Evolutionary conservation across 345 rosid genomes (phyloP).

Genomic region (Syzygium aromaticum): DNA sequence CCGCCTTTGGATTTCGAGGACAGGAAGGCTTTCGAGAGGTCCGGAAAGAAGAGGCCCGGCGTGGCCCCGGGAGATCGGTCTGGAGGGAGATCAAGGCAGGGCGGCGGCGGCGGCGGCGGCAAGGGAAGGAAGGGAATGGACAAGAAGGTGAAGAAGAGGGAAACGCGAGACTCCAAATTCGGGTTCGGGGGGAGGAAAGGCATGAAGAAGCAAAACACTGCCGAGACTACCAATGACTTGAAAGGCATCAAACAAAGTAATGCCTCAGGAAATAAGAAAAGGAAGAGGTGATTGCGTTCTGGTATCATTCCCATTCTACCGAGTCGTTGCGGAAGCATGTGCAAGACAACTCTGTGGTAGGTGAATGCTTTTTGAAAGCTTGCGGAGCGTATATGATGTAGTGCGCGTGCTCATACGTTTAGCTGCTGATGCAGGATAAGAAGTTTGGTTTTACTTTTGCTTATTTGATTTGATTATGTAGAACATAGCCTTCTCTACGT

Average conservation of each 20-base stretch:
- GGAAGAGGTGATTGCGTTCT: slow-evolving; percentile 3
- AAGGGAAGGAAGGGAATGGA: slow-evolving; percentile 1
- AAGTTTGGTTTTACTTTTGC: background rate
- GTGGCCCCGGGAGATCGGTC: slow-evolving; percentile 14
- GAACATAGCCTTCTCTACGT: background rate
- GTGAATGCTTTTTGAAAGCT: background rate
- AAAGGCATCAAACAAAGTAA: slow-evolving; percentile 1
- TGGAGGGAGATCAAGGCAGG: background rate
- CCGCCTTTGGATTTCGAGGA: slow-evolving; percentile 55
- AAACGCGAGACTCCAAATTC: slow-evolving; percentile 9
- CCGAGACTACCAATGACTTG: slow-evolving; percentile 9
- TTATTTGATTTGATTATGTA: background rate
- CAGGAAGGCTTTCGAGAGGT: slow-evolving; percentile 47
- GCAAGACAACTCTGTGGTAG: background rate
- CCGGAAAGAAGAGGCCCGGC: slow-evolving; percentile 56
- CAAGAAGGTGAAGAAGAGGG: slow-evolving; percentile 6
- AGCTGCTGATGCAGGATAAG: background rate
- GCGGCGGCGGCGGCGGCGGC: background rate
- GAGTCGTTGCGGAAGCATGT: background rate
- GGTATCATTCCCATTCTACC: background rate
- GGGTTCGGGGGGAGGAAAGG: slow-evolving; percentile 17
- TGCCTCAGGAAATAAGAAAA: slow-evolving; percentile 2
- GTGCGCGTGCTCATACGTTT: background rate
- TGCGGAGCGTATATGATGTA: background rate
- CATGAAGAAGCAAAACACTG: slow-evolving; percentile 14